phyloP scores from a whole-genome alignment of 2,329 filamentous ascomycete species.

The Penicillium thymicola region DNA sequence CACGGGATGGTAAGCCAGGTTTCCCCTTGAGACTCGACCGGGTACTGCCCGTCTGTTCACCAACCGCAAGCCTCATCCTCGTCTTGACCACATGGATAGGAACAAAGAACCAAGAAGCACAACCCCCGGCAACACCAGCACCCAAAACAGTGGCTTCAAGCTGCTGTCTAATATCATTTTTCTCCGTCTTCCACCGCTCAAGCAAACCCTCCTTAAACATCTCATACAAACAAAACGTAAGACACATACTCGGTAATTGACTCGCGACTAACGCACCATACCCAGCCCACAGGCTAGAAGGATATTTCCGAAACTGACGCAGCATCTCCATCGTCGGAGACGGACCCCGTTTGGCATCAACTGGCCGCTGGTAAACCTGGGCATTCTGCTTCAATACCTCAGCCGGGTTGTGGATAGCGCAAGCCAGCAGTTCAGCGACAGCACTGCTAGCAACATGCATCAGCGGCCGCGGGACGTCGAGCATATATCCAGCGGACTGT shows the following conservation, averaged over 20 bases:
- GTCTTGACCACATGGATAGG: constrained; percentile 12
- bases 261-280: constrained; percentile 5
- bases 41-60: neutral
- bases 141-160: constrained; percentile 2
- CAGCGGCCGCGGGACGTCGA: neutral
- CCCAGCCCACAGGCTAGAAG: constrained; percentile 5
- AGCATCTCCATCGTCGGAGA: constrained; percentile 1
- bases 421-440: constrained; percentile 5
- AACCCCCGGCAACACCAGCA: constrained; percentile 8
- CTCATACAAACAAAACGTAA: constrained; percentile 12
- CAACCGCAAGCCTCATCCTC: constrained; percentile 9
- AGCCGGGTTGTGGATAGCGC: constrained; percentile 8
- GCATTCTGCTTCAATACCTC: constrained; percentile 15
- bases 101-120: constrained; percentile 9
- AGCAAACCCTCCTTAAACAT: constrained; percentile 7
- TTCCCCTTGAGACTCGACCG: neutral
- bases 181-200: neutral
- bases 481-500: constrained; percentile 3
- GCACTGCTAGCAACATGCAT: constrained; percentile 5
- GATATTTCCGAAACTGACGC: neutral
- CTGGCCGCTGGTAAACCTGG: neutral
- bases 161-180: neutral
- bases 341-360: neutral
- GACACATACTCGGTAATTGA: constrained; percentile 10
- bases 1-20: neutral